Evolutionary conservation across 192 early-diverging fungal species (phyloP), one percentile per base, ranked within the genome.

Genomic region (Paraglomus occultum): DNA sequence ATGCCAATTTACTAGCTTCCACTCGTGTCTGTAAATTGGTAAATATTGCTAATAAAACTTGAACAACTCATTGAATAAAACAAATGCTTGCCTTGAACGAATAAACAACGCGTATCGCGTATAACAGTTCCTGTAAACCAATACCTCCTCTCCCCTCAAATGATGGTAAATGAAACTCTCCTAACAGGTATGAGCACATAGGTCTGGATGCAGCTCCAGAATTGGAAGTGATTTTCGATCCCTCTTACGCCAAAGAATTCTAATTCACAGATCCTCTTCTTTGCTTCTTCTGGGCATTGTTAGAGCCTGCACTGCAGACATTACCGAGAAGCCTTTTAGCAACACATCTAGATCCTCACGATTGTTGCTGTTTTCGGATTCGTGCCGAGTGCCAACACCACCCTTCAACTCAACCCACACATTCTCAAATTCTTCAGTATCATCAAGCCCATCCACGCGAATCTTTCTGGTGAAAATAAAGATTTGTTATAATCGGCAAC

Each of bases 181-280:
- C 47, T 51, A 64, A 51, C 22, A 64, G 4, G 18, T 50, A 64
- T 0, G 63, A 64, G 17, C 62, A 64, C 62, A 64, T 64, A 64
- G 17, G 23, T 9, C 22, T 64, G 62, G 17, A 64, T 7, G 51
- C 62, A 38, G 1, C 62, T 49, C 47, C 47, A 64, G 12, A 64
- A 64, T 38, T 64, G 20, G 39, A 50, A 64, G 17, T 64, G 48
- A 40, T 64, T 64, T 64, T 49, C 63, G 40, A 64, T 64, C 6
- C 63, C 23, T 64, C 63, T 64, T 64, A 64, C 51, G 12, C 47
- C 63, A 31, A 64, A 64, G 17, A 64, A 64, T 64, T 64, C 63
- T 39, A 64, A n/a, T 7, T 50, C 31, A 14, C 48, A 10, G 51
- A 64, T 64, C 5, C 8, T 64, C 11, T 64, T 49, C 47, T 64